A percentile compares a stretch with the other conserved stretches of the same genome.
Evolutionary conservation across 345 rosid species (phyloP).

Genomic region (Brassica rapa): DNA sequence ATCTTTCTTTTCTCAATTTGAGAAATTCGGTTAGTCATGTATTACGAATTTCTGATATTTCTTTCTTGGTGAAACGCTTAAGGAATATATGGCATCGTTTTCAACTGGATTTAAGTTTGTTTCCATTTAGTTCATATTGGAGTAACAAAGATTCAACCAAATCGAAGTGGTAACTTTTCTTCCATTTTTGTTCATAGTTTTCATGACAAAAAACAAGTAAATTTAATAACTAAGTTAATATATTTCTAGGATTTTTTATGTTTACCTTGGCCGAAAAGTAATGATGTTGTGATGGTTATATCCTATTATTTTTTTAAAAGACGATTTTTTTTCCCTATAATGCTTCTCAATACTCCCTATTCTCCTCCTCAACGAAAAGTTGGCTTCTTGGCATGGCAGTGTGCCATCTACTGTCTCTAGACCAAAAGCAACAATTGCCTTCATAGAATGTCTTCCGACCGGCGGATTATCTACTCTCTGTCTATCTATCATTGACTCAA

Average conservation of each 20-base stretch:
- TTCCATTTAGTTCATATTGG: background rate
- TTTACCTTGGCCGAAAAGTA: background rate
- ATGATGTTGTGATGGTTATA: background rate
- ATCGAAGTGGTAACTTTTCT: background rate
- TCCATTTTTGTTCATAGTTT: background rate
- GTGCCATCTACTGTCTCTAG: too few species aligned
- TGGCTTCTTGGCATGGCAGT: too few species aligned
- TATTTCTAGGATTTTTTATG: background rate
- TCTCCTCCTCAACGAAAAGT: too few species aligned
- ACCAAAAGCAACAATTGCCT: too few species aligned
- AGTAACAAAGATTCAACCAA: constrained; percentile 7
- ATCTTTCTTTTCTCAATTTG: background rate
- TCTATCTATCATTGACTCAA: too few species aligned
- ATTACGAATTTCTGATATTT: background rate
- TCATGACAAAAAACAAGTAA: background rate
- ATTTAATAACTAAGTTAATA: too few species aligned
- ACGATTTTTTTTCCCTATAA: too few species aligned
- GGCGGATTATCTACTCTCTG: too few species aligned
- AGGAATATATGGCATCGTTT: background rate
- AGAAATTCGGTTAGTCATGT: constrained; percentile 3
- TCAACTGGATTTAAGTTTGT: background rate
- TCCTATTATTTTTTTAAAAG: too few species aligned
- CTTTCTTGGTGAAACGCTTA: background rate
- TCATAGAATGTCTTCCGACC: too few species aligned
- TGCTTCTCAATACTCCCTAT: too few species aligned